These are phyloP conservation scores for Fomitopsis serialis DNA, from an alignment of 768 basidiomycete genomes.

Conservation along the genomic window DNA sequence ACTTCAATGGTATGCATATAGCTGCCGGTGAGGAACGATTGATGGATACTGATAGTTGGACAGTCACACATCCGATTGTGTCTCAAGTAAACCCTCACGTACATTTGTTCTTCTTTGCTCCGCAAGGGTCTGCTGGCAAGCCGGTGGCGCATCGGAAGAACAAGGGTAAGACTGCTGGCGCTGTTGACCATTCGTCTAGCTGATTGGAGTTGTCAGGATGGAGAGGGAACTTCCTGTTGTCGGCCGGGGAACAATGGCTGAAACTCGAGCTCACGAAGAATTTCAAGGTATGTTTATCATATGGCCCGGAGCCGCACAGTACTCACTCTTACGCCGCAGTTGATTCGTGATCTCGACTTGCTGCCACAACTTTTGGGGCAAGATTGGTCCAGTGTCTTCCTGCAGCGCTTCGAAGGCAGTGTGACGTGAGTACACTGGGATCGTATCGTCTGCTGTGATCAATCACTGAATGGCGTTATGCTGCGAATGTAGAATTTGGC, in stretches of 20 bases:
- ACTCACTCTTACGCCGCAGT: constrained; percentile 27
- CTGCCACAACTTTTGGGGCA: constrained; percentile 89
- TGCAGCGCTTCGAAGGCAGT: constrained; percentile 87
- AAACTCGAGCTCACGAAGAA: constrained; percentile 96
- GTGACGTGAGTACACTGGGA: constrained; percentile 59
- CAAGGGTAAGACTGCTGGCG: constrained; percentile 49
- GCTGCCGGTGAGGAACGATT: not conserved
- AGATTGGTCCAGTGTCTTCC: constrained; percentile 95
- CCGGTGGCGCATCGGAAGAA: constrained; percentile 94
- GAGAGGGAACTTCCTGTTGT: constrained; percentile 91
- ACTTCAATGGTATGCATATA: constrained; percentile 64
- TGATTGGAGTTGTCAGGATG: constrained; percentile 49
- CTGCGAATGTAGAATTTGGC: constrained; percentile 59
- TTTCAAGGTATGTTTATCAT: constrained; percentile 55
- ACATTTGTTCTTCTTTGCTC: constrained; percentile 93
- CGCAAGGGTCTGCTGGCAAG: constrained; percentile 81
- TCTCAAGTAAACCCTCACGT: constrained; percentile 92
- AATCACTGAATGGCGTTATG: not conserved
- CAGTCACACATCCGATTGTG: constrained; percentile 90
- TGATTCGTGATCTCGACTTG: constrained; percentile 94
- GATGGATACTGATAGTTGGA: constrained; percentile 1
- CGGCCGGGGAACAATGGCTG: constrained; percentile 90
- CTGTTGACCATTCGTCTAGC: not conserved
- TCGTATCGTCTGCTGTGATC: not conserved
- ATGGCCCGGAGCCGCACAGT: not conserved